Base-by-base conservation (phyloP, 2,329 filamentous ascomycete species). In the Alternaria postmessia region DNA sequence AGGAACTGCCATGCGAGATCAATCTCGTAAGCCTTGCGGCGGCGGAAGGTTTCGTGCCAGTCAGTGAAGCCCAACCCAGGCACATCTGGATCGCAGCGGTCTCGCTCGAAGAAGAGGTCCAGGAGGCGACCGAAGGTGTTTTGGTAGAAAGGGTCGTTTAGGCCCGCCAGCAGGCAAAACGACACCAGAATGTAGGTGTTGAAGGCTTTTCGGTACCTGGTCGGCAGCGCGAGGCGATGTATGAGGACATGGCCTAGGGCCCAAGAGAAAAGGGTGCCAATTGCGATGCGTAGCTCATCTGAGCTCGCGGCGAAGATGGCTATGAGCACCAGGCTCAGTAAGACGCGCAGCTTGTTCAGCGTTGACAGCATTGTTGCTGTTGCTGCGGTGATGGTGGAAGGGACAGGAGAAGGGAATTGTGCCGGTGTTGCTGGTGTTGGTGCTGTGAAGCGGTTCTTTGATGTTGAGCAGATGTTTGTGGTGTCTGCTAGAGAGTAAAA, bases 51-150 rank as follows among this genome's bases (percentile, higher is more conserved):
- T n/a, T 59, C 47, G 51, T 57, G 48, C 59, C 62, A 64, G 22
- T 62, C 42, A 12, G 59, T 56, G 47, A 64, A 62, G 48, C 62
- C 59, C 7, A 52, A 62, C 20, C 62, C 62, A 36, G 59, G 59
- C 43, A 58, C 38, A 18, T 59, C 38, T 34, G 47, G 42, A n/a
- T 58, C 54, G 54, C 18, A 46, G n/a, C 18, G 18, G 47, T 11
- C 18, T 48, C 51, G 58, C 9, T 20, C 36, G 43, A 64, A 59
- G 38, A 49, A 58, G 7, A 61, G 18, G 32, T 59, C 55, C 11
- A 64, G 49, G 28, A 59, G 4, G 9, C 51, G 62, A 3, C 59
- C 59, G n/a, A 57, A 41, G 22, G 48, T 47, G 48, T 62, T 61
- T 34, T 62, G 51, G 48, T 41, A 64, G 44, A 64, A 64, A 26